Percentiles rank a stretch among this genome's conserved stretches.
phyloP scores from a whole-genome alignment of 2,329 filamentous ascomycete species.

The Trichoderma cornu-damae region DNA sequence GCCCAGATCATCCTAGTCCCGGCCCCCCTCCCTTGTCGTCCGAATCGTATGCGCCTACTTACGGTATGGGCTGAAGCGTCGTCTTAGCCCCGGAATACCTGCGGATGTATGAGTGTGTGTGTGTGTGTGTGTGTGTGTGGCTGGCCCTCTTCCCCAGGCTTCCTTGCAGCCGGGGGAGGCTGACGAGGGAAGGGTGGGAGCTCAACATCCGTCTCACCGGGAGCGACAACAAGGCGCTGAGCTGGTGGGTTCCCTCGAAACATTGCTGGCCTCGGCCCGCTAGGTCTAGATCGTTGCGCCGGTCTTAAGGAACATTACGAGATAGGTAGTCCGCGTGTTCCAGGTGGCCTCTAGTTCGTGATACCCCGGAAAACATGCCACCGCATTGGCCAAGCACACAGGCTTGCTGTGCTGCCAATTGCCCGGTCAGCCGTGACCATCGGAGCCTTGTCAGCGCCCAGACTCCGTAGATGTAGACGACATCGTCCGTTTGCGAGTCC shows the following conservation, averaged over 20 bases:
- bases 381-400: background rate
- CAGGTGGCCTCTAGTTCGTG: background rate
- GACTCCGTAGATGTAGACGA: too few species aligned
- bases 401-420: too few species aligned
- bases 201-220: conserved; percentile 18
- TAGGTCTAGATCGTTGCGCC: background rate
- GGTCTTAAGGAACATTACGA: conserved; percentile 11
- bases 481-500: too few species aligned
- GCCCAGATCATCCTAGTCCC: background rate
- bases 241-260: background rate
- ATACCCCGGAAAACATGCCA: conserved; percentile 10
- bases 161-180: conserved; percentile 13
- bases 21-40: background rate
- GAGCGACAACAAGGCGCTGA: background rate
- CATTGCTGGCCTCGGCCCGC: background rate
- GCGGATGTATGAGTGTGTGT: too few species aligned
- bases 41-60: conserved; percentile 1
- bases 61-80: background rate
- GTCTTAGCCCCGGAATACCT: background rate
- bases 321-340: conserved; percentile 1
- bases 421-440: too few species aligned
- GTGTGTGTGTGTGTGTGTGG: too few species aligned
- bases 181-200: background rate
- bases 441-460: too few species aligned
- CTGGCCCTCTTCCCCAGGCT: conserved; percentile 10